phyloP scores from a whole-genome alignment of 345 rosid genomes.

The Populus deltoides region DNA sequence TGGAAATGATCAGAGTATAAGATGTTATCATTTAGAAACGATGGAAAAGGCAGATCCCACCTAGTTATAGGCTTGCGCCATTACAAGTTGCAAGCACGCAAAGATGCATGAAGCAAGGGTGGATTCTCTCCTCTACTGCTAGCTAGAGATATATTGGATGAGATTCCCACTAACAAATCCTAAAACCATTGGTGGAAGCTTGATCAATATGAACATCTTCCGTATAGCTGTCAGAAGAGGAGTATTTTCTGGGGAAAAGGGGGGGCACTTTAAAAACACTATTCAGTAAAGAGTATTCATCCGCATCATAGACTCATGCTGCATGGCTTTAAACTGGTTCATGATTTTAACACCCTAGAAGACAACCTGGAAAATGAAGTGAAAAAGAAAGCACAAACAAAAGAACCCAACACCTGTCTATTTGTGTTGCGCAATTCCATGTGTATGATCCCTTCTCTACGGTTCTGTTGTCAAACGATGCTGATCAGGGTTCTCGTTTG shows the following conservation, averaged over 20 bases:
- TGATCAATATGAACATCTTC: background rate
- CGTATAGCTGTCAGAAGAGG: background rate
- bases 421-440: background rate
- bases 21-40: background rate
- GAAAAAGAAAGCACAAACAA: background rate
- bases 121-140: background rate
- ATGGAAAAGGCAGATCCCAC: background rate
- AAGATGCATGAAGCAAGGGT: slow-evolving; percentile 4
- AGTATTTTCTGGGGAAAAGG: background rate
- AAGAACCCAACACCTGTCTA: background rate
- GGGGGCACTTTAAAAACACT: background rate
- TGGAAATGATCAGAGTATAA: background rate
- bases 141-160: background rate
- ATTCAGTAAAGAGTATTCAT: no score
- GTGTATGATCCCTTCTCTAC: background rate
- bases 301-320: background rate
- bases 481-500: background rate
- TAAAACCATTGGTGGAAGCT: slow-evolving; percentile 9
- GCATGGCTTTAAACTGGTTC: background rate
- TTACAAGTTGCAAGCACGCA: background rate
- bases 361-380: background rate
- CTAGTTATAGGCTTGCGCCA: background rate
- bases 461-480: background rate
- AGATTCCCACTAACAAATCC: slow-evolving; percentile 11
- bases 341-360: background rate